phyloP scores from a whole-genome alignment of 169 alveolate species.

The Plasmodium falciparum region DNA sequence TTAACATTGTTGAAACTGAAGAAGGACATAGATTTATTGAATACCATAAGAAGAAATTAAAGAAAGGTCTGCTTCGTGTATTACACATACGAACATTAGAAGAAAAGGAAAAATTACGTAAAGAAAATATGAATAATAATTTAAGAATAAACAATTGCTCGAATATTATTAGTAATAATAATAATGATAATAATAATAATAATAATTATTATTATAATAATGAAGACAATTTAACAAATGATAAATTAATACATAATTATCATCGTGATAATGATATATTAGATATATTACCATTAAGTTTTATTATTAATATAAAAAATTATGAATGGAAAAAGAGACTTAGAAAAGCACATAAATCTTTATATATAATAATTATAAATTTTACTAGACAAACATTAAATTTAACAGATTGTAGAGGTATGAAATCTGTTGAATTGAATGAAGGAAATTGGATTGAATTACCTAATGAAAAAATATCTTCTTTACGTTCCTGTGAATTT shows the following conservation, averaged over 20 bases:
- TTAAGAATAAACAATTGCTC: constrained; percentile 7
- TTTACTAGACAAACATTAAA: constrained; percentile 83
- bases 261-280: constrained; percentile 55
- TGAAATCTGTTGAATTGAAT: constrained; percentile 75
- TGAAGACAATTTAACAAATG: constrained; percentile 15
- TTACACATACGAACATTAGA: constrained; percentile 58
- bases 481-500: constrained; percentile 87
- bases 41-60: constrained; percentile 67
- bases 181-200: neutral
- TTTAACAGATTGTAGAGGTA: constrained; percentile 52
- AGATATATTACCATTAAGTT: constrained; percentile 78
- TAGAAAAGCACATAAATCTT: constrained; percentile 87
- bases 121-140: constrained; percentile 24
- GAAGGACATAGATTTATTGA: constrained; percentile 73
- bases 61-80: constrained; percentile 53
- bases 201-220: neutral
- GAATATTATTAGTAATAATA: constrained; percentile 4
- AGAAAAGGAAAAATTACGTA: constrained; percentile 64
- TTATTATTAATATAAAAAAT: constrained; percentile 77
- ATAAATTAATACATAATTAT: constrained; percentile 12
- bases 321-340: constrained; percentile 84
- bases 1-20: constrained; percentile 75
- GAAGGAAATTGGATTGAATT: constrained; percentile 89
- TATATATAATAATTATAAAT: constrained; percentile 86
- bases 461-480: constrained; percentile 88